Evolutionary conservation across 164 flowering plant species (phyloP).

Genomic region (Nymphaea thermarum): DNA sequence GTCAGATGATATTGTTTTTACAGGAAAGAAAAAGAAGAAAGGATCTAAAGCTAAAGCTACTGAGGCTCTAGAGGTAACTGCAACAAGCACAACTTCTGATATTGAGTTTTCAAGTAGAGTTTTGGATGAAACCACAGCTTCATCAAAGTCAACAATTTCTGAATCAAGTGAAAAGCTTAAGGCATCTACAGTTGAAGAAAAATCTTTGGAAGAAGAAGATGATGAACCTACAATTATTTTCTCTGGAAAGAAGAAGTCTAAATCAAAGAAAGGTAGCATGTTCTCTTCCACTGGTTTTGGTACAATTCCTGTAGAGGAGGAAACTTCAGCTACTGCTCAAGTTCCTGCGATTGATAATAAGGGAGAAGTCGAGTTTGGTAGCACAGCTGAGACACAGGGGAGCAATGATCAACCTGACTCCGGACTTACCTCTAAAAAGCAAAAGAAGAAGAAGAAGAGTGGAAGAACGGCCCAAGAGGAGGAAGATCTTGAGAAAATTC

Average conservation of each 20-base stretch:
- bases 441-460: constrained; percentile 79
- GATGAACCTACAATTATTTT: constrained; percentile 24
- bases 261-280: constrained; percentile 20
- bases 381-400: neutral
- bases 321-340: neutral
- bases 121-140: neutral
- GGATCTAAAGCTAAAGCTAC: neutral
- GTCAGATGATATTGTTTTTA: neutral
- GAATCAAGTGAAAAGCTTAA: neutral
- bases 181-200: neutral
- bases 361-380: constrained; percentile 6
- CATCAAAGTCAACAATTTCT: neutral
- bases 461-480: constrained; percentile 90
- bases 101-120: neutral
- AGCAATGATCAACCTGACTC: neutral
- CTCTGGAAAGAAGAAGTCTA: constrained; percentile 35
- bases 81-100: neutral
- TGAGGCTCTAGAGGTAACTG: neutral
- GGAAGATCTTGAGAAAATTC: constrained; percentile 85
- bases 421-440: constrained; percentile 34
- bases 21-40: constrained; percentile 2
- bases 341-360: neutral
- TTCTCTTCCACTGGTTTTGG: constrained; percentile 17
- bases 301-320: constrained; percentile 15
- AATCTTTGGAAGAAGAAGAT: constrained; percentile 20